Conservation (phyloP, 2,329 filamentous ascomycete species). For the Aspergillus candidus region DNA sequence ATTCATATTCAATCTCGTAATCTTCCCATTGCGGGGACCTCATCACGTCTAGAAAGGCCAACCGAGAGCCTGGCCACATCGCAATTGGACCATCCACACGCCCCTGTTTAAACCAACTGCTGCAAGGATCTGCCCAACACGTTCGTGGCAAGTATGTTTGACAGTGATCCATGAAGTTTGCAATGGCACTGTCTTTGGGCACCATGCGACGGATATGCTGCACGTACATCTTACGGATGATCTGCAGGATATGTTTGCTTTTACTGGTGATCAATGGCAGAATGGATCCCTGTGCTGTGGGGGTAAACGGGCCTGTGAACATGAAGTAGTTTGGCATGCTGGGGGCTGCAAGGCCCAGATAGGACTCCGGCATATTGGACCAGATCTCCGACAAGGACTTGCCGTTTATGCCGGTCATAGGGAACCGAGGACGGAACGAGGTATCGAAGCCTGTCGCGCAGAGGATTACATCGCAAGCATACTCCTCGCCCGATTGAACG, state of each 20-base stretch:
- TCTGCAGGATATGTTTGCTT: slow-evolving; percentile 5
- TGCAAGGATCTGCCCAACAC: slow-evolving; percentile 11
- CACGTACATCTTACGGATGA: slow-evolving; percentile 6
- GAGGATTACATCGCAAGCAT: slow-evolving; percentile 29
- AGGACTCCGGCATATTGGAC: slow-evolving; percentile 29
- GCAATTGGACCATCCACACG: slow-evolving; percentile 8
- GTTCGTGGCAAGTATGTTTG: slow-evolving; percentile 11
- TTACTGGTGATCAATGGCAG: slow-evolving; percentile 4
- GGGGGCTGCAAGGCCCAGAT: slow-evolving; percentile 30
- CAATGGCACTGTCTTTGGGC: slow-evolving; percentile 2
- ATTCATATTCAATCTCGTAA: slow-evolving; percentile 15
- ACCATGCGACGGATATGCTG: slow-evolving; percentile 11
- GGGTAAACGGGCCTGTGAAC: slow-evolving; percentile 7
- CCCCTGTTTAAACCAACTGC: slow-evolving; percentile 14
- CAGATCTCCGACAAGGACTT: slow-evolving; percentile 24
- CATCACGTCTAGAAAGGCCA: slow-evolving; percentile 22
- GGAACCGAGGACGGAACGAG: slow-evolving; percentile 29
- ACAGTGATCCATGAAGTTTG: slow-evolving; percentile 11
- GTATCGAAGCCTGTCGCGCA: slow-evolving; percentile 38
- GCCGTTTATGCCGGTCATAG: slow-evolving; percentile 27
- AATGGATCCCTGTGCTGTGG: slow-evolving; percentile 8
- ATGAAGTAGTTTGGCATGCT: slow-evolving; percentile 33
- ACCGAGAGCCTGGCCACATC: slow-evolving; percentile 18
- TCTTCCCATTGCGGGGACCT: slow-evolving; percentile 21
- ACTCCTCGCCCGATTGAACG: slow-evolving; percentile 29